These are phyloP conservation scores for Xylariaceae sp. DNA, from an alignment of 2,329 filamentous ascomycete genomes.

Conservation along the genomic window DNA sequence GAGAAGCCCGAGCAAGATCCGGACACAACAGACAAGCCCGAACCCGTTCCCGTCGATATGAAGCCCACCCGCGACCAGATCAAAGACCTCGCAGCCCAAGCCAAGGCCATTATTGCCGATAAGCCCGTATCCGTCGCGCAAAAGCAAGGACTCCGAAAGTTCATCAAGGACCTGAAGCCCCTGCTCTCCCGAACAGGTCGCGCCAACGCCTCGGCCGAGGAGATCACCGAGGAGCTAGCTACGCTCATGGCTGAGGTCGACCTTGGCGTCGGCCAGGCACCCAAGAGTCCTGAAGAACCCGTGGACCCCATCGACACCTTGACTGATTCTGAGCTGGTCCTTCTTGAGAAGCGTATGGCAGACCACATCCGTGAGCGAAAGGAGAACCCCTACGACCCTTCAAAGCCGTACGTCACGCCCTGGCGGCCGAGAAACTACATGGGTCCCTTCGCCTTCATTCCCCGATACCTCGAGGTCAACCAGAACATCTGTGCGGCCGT, in stretches of 20 bases:
- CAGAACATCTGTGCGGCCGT: conserved; percentile 94
- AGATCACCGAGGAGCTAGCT: conserved; percentile 51
- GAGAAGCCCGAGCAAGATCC: conserved; percentile 34
- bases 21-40: conserved; percentile 34
- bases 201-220: conserved; percentile 31
- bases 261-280: conserved; percentile 26
- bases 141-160: conserved; percentile 70
- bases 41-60: conserved; percentile 25
- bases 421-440: conserved; percentile 86
- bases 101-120: conserved; percentile 55
- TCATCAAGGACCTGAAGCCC: conserved; percentile 59
- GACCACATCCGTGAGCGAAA: conserved; percentile 56
- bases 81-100: conserved; percentile 49
- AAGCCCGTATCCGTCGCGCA: conserved; percentile 59
- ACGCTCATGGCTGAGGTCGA: conserved; percentile 45
- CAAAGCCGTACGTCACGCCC: conserved; percentile 83
- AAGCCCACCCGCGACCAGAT: conserved; percentile 37
- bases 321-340: conserved; percentile 47
- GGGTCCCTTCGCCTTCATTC: conserved; percentile 90
- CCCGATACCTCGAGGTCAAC: conserved; percentile 93
- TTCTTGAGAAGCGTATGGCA: conserved; percentile 53
- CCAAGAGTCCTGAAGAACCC: conserved; percentile 23
- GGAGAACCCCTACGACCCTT: conserved; percentile 69
- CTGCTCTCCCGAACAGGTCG: conserved; percentile 52
- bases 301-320: conserved; percentile 37